phyloP scores from a whole-genome alignment of 1,284 basidiomycete genomes.

The Moesziomyces sp. region DNA sequence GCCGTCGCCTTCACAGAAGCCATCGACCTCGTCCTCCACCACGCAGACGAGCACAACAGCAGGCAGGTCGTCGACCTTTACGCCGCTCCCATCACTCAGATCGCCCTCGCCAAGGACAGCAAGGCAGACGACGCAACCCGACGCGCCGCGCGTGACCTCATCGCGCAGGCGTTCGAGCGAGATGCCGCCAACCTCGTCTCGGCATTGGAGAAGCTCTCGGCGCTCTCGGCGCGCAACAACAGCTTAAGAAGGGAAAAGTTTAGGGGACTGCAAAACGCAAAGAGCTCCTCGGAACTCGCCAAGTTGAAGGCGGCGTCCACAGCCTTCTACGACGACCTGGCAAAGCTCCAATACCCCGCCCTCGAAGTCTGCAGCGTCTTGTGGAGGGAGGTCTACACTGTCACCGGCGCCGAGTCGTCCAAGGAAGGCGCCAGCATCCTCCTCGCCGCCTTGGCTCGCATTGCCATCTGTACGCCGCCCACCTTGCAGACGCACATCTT shows the following conservation, averaged over 20 bases:
- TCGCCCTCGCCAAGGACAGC: conserved; percentile 36
- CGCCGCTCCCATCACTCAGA: conserved; percentile 41
- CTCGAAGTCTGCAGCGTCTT: conserved; percentile 43
- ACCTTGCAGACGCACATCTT: conserved; percentile 47
- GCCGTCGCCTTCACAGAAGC: conserved; percentile 38
- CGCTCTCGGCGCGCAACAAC: conserved; percentile 27
- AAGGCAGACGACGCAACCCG: conserved; percentile 28
- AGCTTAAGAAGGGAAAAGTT: conserved; percentile 10
- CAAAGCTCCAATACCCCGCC: conserved; percentile 23
- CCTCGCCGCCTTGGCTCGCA: conserved; percentile 36
- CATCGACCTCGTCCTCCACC: conserved; percentile 33
- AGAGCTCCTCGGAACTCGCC: not conserved
- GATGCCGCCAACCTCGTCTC: conserved; percentile 32
- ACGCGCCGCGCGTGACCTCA: conserved; percentile 38
- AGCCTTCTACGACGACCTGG: conserved; percentile 24
- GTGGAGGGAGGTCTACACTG: conserved; percentile 47
- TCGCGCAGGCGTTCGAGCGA: conserved; percentile 39
- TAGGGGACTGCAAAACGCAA: not conserved
- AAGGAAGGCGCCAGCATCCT: conserved; percentile 41
- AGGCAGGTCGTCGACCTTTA: conserved; percentile 57
- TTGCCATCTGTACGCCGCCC: conserved; percentile 40
- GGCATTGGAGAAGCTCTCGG: conserved; percentile 32
- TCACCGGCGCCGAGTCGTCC: conserved; percentile 15
- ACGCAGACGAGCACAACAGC: conserved; percentile 43
- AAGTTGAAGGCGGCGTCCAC: conserved; percentile 15